Evolutionary conservation across 2,329 filamentous ascomycete genomes (phyloP), one percentile per base, ranked within the genome.

Genomic region (Chalaropsis thielavioides): DNA sequence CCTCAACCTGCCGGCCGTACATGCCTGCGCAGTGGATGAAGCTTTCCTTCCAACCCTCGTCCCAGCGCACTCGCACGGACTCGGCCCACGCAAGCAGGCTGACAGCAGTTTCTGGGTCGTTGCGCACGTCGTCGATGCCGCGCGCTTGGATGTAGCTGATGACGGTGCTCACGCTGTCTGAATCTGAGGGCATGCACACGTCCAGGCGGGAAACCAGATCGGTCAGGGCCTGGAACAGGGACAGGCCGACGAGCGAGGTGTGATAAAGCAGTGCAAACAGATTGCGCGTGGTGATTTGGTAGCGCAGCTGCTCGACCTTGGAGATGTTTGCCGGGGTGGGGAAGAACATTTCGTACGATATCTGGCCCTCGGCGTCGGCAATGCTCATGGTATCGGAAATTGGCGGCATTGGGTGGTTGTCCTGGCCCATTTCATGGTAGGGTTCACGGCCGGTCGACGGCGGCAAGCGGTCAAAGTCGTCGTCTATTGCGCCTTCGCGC

Each of bases 1-100:
- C 69, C 67, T 84, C 80, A n/a, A 84, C 72, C 27, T 73, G 76
- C 13, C 24, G 56, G 56, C 71, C 76, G 71, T 80, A 84, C 80
- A 88, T 83, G 31, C 87, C 87, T 2, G 81, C 81, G 68, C 83
- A 82, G 71, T 90, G 86, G 6, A 83, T 76, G 69, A 87, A 90
- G 31, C 80, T 80, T 71, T 89, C 86, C 17, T 81, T 78, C 79
- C 85, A 90, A 1, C 85, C 84, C 68, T 85, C 82, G 56, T 83
- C 79, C 84, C 85, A 87, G 4, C 78, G 78, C 8, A 88, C 81
- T 19, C 76, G 79, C 1, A 79, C 76, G n/a, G 77, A 77, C 69
- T 89, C 87, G 1, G 83, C 80, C 83, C 85, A 89, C 0, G 83
- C 81, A 3, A 90, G 75, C 17, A 89, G 74, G 0, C 81, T 80